phyloP scores from a whole-genome alignment of 768 basidiomycete species.

The Suillus fuscotomentosus region DNA sequence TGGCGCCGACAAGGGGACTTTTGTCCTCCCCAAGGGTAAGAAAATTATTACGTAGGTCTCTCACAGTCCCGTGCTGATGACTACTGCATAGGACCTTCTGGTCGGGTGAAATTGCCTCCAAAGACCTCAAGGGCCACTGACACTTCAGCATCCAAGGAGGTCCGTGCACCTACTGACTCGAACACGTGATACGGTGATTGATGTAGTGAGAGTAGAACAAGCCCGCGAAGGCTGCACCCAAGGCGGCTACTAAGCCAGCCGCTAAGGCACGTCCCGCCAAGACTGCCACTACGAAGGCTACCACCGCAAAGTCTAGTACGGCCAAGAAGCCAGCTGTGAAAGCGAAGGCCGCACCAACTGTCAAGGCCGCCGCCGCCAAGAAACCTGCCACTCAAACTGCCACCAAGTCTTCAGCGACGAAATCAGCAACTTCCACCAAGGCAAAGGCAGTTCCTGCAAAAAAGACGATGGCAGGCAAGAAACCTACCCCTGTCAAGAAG shows the following conservation, averaged over 20 bases:
- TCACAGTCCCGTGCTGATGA: constrained; percentile 3
- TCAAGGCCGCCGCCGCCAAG: constrained; percentile 38
- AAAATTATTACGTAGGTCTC: constrained; percentile 4
- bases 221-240: constrained; percentile 31
- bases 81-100: constrained; percentile 37
- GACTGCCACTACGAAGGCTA: constrained; percentile 25
- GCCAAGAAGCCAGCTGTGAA: constrained; percentile 34
- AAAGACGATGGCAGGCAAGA: constrained; percentile 34
- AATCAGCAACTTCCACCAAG: constrained; percentile 14
- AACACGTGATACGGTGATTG: constrained; percentile 22
- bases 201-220: constrained; percentile 24
- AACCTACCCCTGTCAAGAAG: constrained; percentile 39
- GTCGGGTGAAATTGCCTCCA: constrained; percentile 68
- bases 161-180: constrained; percentile 28
- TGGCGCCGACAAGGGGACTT: constrained; percentile 82
- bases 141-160: constrained; percentile 56
- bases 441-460: constrained; percentile 27
- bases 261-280: constrained; percentile 26
- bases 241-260: constrained; percentile 9
- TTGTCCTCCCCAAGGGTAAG: constrained; percentile 86
- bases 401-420: constrained; percentile 19
- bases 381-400: constrained; percentile 39
- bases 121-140: constrained; percentile 52
- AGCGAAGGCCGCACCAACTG: constrained; percentile 29
- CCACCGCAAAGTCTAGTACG: constrained; percentile 21